Evolutionary conservation across 768 basidiomycete genomes (phyloP).

Genomic region (Mycena capillaripes): DNA sequence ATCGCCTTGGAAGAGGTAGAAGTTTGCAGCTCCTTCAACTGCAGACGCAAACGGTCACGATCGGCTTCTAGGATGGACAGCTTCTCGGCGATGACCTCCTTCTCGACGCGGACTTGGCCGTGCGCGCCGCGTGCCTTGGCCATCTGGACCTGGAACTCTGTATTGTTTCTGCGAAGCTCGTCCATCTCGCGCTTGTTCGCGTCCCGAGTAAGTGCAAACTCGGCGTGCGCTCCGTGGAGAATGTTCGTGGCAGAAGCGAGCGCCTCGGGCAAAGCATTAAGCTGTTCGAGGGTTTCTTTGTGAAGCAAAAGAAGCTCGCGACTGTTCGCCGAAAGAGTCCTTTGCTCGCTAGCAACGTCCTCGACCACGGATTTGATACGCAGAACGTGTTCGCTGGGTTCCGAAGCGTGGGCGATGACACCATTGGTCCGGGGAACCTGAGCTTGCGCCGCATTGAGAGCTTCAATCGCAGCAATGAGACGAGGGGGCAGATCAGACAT

Average conservation of each 20-base stretch:
- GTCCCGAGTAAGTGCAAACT: conserved; percentile 71
- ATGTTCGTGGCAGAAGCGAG: conserved; percentile 66
- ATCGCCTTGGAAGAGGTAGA: conserved; percentile 56
- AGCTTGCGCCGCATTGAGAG: conserved; percentile 55
- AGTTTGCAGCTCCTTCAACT: conserved; percentile 69
- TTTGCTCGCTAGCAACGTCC: conserved; percentile 64
- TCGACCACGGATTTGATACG: conserved; percentile 66
- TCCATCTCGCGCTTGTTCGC: conserved; percentile 74
- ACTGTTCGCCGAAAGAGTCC: conserved; percentile 60
- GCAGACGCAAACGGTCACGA: conserved; percentile 69
- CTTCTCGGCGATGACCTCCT: conserved; percentile 78
- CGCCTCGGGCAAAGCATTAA: conserved; percentile 71
- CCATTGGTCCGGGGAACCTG: conserved; percentile 49
- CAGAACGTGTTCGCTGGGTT: conserved; percentile 52
- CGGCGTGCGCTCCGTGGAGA: conserved; percentile 73
- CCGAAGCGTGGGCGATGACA: conserved; percentile 37
- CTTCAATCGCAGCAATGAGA: conserved; percentile 59
- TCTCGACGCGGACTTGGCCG: conserved; percentile 86
- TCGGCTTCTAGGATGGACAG: conserved; percentile 72
- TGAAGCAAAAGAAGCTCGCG: conserved; percentile 65
- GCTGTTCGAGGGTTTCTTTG: conserved; percentile 65
- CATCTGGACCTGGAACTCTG: conserved; percentile 79
- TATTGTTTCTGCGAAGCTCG: conserved; percentile 76
- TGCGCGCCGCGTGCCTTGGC: conserved; percentile 84
- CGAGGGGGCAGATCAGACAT: conserved; percentile 64